Evolutionary conservation across 306 rosid genomes (phyloP), one percentile per base, ranked within the genome.

Genomic region (Cucurbita pepo): DNA sequence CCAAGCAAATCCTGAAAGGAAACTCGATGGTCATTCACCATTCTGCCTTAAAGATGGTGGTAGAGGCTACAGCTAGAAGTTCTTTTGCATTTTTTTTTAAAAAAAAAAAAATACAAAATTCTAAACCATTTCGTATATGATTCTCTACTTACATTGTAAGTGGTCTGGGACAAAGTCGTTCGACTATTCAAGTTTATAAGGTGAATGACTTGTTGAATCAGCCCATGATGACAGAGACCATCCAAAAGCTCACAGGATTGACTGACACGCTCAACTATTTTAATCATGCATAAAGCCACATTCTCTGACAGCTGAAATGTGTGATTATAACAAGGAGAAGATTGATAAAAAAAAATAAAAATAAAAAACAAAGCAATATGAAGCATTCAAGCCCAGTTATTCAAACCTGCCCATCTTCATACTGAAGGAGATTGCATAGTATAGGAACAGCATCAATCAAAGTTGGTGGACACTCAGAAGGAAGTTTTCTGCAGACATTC

Each of bases 381-480:
- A 69, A 47, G 57, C 12, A 69, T 25, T 69, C 25, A 63, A 77
- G 15, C 47, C 56, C 65, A 78, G 56, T 74, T 25, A 45, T 73
- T 38, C 59, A 71, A 80, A 91, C 99, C 99, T 95, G 91, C 18
- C 86, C 79, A 83, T 95, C 99, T 86, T 95, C 97, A 22, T 89
- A 86, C 70, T 82, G 90, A 77, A 95, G 96, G 80, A 95, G 99
- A 81, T 89, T 95, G 89, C 97, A 91, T 74, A 95, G 81, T 77
- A 82, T 88, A 51, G 99, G 99, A 76, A 95, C 92, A 73, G 99
- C 97, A 75, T 91, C 97, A 92, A 89, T 86, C 83, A 88, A 80
- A 76, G 86, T 88, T 44, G 90, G 86, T 60, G 89, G 88, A 72
- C 82, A 81, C 80, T 88, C 95, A 12, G 97, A 89, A 73, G 99